Evolutionary conservation across 805 yeast species (phyloP).

Genomic region (Metschnikowia kofuensis): DNA sequence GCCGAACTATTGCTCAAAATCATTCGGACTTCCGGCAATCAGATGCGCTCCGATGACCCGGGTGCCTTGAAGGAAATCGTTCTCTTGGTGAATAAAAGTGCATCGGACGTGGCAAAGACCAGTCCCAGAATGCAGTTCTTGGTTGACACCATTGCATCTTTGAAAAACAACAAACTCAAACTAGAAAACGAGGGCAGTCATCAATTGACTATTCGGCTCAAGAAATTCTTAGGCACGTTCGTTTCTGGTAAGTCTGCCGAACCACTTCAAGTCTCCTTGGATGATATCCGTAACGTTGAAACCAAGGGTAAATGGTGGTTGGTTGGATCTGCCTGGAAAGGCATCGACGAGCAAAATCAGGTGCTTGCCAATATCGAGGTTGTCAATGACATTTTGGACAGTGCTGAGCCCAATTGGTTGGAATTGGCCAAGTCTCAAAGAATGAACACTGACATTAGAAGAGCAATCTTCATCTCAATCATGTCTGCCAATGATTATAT

Average conservation of each 20-base stretch:
- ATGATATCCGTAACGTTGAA: constrained; percentile 74
- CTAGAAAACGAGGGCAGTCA: constrained; percentile 47
- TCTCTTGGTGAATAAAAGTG: constrained; percentile 36
- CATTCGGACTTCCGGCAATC: constrained; percentile 74
- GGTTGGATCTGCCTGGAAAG: constrained; percentile 97
- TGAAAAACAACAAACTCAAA: constrained; percentile 81
- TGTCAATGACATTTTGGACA: constrained; percentile 60
- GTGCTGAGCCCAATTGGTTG: constrained; percentile 82
- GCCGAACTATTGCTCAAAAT: constrained; percentile 76
- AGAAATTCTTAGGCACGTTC: constrained; percentile 58
- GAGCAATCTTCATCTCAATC: constrained; percentile 89
- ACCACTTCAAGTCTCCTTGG: constrained; percentile 78
- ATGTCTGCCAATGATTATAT: constrained; percentile 94
- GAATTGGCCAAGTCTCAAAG: constrained; percentile 82
- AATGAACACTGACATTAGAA: constrained; percentile 92
- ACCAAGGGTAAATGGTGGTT: constrained; percentile 98
- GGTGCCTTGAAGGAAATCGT: constrained; percentile 78
- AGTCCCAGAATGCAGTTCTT: constrained; percentile 72
- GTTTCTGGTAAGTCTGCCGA: constrained; percentile 51
- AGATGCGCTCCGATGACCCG: constrained; percentile 89
- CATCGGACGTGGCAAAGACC: constrained; percentile 34
- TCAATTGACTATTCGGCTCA: constrained; percentile 55
- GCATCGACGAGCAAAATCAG: constrained; percentile 36
- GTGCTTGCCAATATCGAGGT: constrained; percentile 39
- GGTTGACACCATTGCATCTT: constrained; percentile 77